Evolutionary conservation across 768 basidiomycete genomes (phyloP), one percentile per base, ranked within the genome.

Genomic region (Suillus americanus): DNA sequence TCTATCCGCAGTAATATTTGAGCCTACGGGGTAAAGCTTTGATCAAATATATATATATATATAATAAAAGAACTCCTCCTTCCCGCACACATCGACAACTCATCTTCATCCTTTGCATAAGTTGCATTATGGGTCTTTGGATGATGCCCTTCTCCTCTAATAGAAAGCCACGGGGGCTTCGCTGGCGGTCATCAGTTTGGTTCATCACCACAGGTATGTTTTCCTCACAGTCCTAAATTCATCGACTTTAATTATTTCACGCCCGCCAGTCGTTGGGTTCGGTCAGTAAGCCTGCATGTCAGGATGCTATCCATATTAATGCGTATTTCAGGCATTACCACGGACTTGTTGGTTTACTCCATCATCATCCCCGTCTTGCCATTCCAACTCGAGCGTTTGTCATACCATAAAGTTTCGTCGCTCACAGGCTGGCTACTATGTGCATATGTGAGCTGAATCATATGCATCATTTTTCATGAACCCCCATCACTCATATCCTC

Each of bases 351-450:
- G n/a, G 83, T 86, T 12, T 89, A 88, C 68, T 85, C 86, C 5
- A 78, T 86, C 33, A 84, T 88, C 63, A 83, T 88, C 38, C 87
- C 88, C 10, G 86, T 88, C 37, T 79, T 88, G 63, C 87, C 88
- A 2, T 89, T 88, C 69, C 86, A 85, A 40, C 81, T 89, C 28
- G 81, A 87, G 68, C 71, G 63, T 6, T 78, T 88, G 55, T 73
- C 79, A 0, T 84, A 84, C 63, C 69, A 71, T 9, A 62, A 74
- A 13, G 80, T 86, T 28, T 87, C 86, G 40, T 77, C 79, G 2
- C 79, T 81, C 37, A 80, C 84, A 0, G 87, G 87, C 37, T 89
- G 87, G 87, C 75, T 89, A 3, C 75, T 89, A 18, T 86, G 83
- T 67, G 81, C 85, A 65, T 88, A 82, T 65, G 87, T 86, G 66